Conservation (phyloP, 2,329 filamentous ascomycete genomes). For the Diaporthe citrichinensis region DNA sequence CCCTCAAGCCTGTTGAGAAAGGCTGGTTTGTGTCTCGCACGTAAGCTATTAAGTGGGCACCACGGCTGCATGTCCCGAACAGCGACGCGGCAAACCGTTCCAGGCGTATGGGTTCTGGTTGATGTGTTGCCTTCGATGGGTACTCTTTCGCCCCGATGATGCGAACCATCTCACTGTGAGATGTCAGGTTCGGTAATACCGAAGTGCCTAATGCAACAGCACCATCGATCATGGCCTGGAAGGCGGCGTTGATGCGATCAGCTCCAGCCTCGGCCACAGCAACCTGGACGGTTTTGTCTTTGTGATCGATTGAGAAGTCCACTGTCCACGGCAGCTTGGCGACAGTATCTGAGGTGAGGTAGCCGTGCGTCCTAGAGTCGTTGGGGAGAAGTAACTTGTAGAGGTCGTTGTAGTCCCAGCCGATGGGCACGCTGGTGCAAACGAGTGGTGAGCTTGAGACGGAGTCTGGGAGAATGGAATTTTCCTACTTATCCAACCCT, state of each 20-base stretch:
- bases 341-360: slow-evolving; percentile 47
- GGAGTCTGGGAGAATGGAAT: no score
- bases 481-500: slow-evolving; percentile 33
- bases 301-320: slow-evolving; percentile 54
- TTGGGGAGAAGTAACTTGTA: slow-evolving; percentile 47
- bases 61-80: slow-evolving; percentile 77
- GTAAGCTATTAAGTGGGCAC: slow-evolving; percentile 77
- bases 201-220: slow-evolving; percentile 52
- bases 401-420: slow-evolving; percentile 44
- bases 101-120: slow-evolving; percentile 51
- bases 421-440: slow-evolving; percentile 48
- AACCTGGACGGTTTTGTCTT: slow-evolving; percentile 52
- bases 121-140: not conserved
- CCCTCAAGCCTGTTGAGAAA: slow-evolving; percentile 57
- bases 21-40: slow-evolving; percentile 45
- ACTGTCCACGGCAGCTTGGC: slow-evolving; percentile 53
- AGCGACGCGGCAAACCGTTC: slow-evolving; percentile 74
- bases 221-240: slow-evolving; percentile 57
- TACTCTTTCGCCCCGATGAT: slow-evolving; percentile 52
- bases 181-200: slow-evolving; percentile 53
- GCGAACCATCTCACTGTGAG: slow-evolving; percentile 60
- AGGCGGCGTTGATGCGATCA: slow-evolving; percentile 51
- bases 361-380: slow-evolving; percentile 48
- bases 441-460: not conserved
- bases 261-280: not conserved